Base-by-base conservation (phyloP, 768 basidiomycete species). In the Obba rivulosa region DNA sequence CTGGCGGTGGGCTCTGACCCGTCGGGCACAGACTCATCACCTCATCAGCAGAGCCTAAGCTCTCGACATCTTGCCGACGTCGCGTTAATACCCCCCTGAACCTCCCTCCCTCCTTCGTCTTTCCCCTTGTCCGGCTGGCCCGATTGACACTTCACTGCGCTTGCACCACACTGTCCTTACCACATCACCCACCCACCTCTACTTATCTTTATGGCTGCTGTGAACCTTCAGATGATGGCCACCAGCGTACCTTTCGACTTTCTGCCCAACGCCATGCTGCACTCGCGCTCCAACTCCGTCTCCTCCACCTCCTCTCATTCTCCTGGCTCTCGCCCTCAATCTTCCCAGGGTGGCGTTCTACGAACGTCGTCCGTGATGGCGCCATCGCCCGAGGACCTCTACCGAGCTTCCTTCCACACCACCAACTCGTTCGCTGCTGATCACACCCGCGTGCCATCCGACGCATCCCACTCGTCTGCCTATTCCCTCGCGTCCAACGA, bases 231-330 rank as follows among this genome's bases (percentile, higher is more conserved):
- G 66, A 77, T 83, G 69, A 80, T 85, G 75, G 73, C 83, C 53
- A 69, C 78, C 54, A 77, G 71, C 65, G 69, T 81, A 61, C 77
- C 84, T 52, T 78, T 87, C 69, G 85, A 88, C 65, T 87, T 85
- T 66, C 69, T 84, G 45, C 80, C 83, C 41, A 65, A 73, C 46
- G 77, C 72, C 54, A 72, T 72, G 62, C 74, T 73, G 53, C 88
- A 87, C 63, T 88, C 87, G 24, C 79, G 88, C 62, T 87, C 87
- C 39, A 79, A 76, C 64, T 91, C 88, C 17, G 77, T 87, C 64
- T 85, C 85, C 37, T 88, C 87, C 49, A 35, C 39, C 34, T 76
- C 80, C 42, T 80, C 84, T 41, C 81, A 81, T 62, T 85, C 83
- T 2, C 79, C 83, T 56, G 75, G 75, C 58, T 86, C 87, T 41